Conservation (phyloP, 805 yeast genomes). For the Nakazawaea pomicola region DNA sequence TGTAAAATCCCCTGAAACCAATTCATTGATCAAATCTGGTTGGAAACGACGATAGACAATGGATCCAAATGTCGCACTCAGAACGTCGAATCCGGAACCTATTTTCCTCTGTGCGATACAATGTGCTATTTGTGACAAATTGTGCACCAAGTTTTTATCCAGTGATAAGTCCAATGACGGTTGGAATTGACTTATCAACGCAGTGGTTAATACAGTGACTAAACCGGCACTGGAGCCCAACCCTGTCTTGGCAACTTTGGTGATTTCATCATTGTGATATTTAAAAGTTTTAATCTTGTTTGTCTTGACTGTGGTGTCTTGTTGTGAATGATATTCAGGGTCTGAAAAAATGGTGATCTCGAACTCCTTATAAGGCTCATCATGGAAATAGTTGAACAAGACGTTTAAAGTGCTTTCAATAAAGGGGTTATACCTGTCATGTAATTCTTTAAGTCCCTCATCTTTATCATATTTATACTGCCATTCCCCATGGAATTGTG, state of each 20-base stretch:
- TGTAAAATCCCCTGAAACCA: constrained; percentile 29
- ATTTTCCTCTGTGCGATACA: constrained; percentile 92
- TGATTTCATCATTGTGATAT: constrained; percentile 56
- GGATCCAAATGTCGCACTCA: constrained; percentile 91
- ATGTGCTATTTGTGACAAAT: constrained; percentile 83
- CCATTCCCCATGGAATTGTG: constrained; percentile 83
- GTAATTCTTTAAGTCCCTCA: constrained; percentile 15
- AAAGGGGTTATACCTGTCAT: constrained; percentile 58
- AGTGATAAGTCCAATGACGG: constrained; percentile 20
- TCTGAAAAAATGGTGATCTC: constrained; percentile 73
- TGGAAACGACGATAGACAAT: constrained; percentile 74
- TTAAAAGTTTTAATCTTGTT: constrained; percentile 43
- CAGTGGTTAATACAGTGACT: constrained; percentile 73
- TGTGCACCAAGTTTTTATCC: constrained; percentile 50
- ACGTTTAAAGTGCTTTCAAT: constrained; percentile 45
- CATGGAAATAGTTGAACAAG: neutral
- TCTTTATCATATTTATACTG: constrained; percentile 29
- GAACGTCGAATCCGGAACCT: constrained; percentile 97
- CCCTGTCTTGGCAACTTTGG: constrained; percentile 86
- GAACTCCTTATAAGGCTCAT: constrained; percentile 17
- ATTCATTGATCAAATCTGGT: constrained; percentile 42
- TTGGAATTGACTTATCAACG: constrained; percentile 47
- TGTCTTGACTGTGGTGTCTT: constrained; percentile 30
- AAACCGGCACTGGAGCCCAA: constrained; percentile 95
- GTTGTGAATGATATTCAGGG: constrained; percentile 83